A percentile compares a stretch with the other conserved stretches of the same genome.
Evolutionary conservation across 495 filamentous ascomycete genomes (phyloP).

Genomic region (Xylaria flabelliformis): DNA sequence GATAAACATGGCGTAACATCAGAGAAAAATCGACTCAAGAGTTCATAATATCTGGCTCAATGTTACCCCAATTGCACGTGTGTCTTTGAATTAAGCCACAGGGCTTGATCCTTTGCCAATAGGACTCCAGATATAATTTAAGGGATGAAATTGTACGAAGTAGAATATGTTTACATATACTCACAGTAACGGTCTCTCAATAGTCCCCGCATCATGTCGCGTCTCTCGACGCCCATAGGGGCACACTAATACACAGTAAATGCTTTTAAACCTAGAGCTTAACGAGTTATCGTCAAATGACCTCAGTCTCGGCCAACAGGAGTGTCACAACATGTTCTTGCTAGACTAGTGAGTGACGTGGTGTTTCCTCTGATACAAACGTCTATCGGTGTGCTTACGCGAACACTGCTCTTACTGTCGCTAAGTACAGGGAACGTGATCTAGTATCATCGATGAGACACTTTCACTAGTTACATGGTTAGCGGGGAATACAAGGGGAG

Average conservation of each 20-base stretch:
- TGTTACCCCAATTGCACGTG: neutral
- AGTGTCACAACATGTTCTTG: neutral
- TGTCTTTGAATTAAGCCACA: neutral
- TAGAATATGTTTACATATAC: neutral
- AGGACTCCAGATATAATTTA: neutral
- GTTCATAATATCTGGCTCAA: neutral
- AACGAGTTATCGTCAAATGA: neutral
- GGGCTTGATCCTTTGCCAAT: neutral
- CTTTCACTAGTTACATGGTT: neutral
- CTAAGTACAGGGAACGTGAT: conserved; percentile 8
- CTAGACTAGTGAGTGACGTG: neutral
- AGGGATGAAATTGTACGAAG: neutral
- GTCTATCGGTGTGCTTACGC: conserved; percentile 12
- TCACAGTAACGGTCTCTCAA: neutral
- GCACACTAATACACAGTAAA: neutral
- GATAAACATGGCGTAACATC: neutral
- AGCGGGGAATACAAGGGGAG: conserved; percentile 17
- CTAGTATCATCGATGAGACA: conserved; percentile 8
- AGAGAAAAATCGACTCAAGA: neutral
- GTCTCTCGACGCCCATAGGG: neutral
- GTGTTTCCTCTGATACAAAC: neutral
- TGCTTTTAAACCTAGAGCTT: neutral
- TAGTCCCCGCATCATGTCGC: neutral
- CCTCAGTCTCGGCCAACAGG: neutral
- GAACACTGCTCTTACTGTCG: conserved; percentile 7